Evolutionary conservation across 495 filamentous ascomycete species (phyloP), one percentile per base, ranked within the genome.

Genomic region (Penicillium egyptiacum): DNA sequence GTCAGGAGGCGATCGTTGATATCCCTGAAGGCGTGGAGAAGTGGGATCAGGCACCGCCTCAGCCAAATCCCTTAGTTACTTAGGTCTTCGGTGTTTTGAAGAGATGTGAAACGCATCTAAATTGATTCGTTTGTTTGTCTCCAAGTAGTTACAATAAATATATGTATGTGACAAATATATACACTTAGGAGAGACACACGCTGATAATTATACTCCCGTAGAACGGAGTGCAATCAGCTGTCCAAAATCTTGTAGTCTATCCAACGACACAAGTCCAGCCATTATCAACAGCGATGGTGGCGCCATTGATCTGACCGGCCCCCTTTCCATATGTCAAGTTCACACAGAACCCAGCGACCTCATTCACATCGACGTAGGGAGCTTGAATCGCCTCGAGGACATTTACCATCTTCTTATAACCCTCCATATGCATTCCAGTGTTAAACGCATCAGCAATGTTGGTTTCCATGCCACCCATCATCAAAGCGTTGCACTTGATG

Each of bases 1-100:
- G 80, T 11, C 78, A 82, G 58, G 72, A 77, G 31, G 84, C 84
- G 50, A 81, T 87, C 75, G 72, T 86, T 2, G 80, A 83, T 17
- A 86, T 88, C 52, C 84, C 84, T 0, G 81, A 84, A 57, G 79
- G 81, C 3, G 75, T 71, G 11, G 77, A 82, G 67, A 59, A 71
- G n/a, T 69, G 64, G 64, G 56, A 57, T 20, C 50, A 42, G 26
- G 66, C 40, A 11, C 63, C 63, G 43, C 60, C 56, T 9, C 33
- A 54, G 40, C 25, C 48, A n/a, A 65, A 62, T 50, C 62, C 56
- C 0, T 46, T 62, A 26, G 46, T 52, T 42, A 44, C 17, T 17
- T 58, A 39, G 44, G 26, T 51, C n/a, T 41, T 22, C 50, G 14
- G 2, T 16, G 31, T 35, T 35, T 12, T 3, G 31, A 14, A 35